Percentiles rank a stretch among this genome's conserved stretches.
phyloP scores from a whole-genome alignment of 1,284 basidiomycete genomes.

The Melampsora larici-populina region DNA sequence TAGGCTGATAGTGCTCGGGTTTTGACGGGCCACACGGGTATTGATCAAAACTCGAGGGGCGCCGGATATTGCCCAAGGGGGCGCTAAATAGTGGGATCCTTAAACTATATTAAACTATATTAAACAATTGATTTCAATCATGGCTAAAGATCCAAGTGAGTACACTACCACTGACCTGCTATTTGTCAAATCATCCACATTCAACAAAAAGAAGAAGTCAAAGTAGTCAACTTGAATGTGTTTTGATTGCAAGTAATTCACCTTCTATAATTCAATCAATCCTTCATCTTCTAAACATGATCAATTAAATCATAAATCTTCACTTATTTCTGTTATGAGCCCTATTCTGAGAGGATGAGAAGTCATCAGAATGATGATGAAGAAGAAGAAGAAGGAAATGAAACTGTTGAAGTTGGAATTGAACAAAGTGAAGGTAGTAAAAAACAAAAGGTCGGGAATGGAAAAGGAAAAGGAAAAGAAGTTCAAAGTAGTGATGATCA shows the following conservation, averaged over 20 bases:
- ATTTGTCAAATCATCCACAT: too few species aligned
- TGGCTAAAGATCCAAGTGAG: conserved; percentile 47
- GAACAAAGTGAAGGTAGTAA: not conserved
- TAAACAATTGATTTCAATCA: conserved; percentile 50
- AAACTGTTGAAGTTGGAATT: too few species aligned
- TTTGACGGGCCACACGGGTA: too few species aligned
- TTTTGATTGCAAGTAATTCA: not conserved
- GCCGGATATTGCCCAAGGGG: too few species aligned
- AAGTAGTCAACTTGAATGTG: not conserved
- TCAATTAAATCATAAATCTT: not conserved
- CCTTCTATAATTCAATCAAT: not conserved
- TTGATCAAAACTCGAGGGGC: too few species aligned
- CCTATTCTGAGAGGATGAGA: conserved; percentile 20
- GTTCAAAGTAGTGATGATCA: not conserved
- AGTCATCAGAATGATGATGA: not conserved
- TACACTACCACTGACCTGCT: too few species aligned
- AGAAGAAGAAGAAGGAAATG: not conserved
- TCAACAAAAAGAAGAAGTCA: too few species aligned
- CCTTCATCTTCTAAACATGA: not conserved
- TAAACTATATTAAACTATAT: too few species aligned
- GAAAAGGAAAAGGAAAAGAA: too few species aligned
- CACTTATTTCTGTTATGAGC: conserved; percentile 29
- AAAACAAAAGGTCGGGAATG: too few species aligned
- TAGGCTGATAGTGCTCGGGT: too few species aligned
- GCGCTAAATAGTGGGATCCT: too few species aligned